phyloP scores from a whole-genome alignment of 208 protist genomes.

The Crithidia thermophila region DNA sequence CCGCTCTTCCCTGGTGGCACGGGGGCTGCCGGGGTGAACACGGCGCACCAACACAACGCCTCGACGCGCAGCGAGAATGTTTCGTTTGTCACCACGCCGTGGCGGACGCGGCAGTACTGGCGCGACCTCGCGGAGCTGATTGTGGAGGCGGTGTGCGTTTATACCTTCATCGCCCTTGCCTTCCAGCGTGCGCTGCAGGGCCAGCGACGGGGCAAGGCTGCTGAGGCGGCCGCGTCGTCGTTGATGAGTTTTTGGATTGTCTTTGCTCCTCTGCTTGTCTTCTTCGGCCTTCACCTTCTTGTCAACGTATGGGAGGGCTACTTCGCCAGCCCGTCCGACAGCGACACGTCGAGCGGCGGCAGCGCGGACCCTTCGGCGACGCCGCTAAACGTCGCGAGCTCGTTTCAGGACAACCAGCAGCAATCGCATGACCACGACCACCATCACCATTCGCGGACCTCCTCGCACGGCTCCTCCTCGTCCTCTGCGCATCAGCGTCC shows the following conservation, averaged over 20 bases:
- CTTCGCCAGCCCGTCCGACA: background rate
- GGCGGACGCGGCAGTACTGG: conserved; percentile 26
- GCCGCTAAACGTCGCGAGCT: background rate
- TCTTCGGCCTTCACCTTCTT: conserved; percentile 19
- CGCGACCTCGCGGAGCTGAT: conserved; percentile 20
- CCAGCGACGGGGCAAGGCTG: background rate
- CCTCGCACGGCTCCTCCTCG: background rate
- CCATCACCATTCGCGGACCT: background rate
- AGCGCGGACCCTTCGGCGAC: background rate
- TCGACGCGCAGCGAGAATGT: background rate
- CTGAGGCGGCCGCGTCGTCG: background rate
- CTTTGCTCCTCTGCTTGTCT: conserved; percentile 58
- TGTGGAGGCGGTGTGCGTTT: conserved; percentile 46
- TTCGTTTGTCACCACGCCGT: conserved; percentile 6
- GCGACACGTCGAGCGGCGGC: background rate
- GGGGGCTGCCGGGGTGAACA: no score
- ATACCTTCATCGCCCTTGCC: conserved; percentile 38
- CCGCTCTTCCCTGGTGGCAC: conserved; percentile 3
- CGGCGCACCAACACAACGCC: background rate
- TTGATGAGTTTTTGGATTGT: conserved; percentile 59
- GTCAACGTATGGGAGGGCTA: conserved; percentile 9
- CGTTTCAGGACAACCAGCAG: background rate
- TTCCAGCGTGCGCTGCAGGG: conserved; percentile 34
- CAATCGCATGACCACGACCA: no score
- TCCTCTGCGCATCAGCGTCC: background rate